Conservation (phyloP, 768 basidiomycete species). For the Ramaria sp. region DNA sequence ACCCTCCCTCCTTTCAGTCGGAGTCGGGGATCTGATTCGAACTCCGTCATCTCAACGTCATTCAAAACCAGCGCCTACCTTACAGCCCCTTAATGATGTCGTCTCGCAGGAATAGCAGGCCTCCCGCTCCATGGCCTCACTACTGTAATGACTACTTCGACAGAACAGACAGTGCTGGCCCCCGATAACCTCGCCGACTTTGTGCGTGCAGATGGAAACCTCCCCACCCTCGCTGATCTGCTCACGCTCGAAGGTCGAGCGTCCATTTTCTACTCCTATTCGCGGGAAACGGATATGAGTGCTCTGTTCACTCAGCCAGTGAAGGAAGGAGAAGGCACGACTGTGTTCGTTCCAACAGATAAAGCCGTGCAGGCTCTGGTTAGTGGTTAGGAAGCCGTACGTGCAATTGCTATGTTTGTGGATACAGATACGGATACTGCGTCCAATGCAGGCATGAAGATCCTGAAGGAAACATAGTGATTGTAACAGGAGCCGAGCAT, state of each 20-base stretch:
- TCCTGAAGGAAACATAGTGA: conserved; percentile 22
- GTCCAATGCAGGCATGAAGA: conserved; percentile 17
- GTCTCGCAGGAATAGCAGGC: neutral
- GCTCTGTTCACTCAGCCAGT: conserved; percentile 27
- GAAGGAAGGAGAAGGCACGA: conserved; percentile 25
- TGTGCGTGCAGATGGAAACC: neutral
- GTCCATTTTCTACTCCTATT: conserved; percentile 81
- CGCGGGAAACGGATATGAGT: conserved; percentile 59
- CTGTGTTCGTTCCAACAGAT: conserved; percentile 77
- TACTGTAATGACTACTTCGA: neutral
- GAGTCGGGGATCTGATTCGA: too few species aligned
- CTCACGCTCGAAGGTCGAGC: conserved; percentile 65
- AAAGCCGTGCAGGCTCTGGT: conserved; percentile 76
- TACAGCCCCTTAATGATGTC: neutral
- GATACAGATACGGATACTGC: too few species aligned
- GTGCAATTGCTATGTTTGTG: conserved; percentile 18
- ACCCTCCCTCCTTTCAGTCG: too few species aligned
- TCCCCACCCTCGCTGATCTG: conserved; percentile 59
- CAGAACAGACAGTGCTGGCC: neutral
- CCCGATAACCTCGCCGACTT: neutral
- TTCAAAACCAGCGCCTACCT: too few species aligned
- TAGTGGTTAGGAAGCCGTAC: conserved; percentile 79
- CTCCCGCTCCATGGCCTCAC: neutral
- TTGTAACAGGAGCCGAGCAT: conserved; percentile 58
- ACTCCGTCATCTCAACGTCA: too few species aligned